A percentile compares a stretch with the other conserved stretches of the same genome.
phyloP scores from a whole-genome alignment of 2,329 filamentous ascomycete species.

The Arthrinium phaeospermum region DNA sequence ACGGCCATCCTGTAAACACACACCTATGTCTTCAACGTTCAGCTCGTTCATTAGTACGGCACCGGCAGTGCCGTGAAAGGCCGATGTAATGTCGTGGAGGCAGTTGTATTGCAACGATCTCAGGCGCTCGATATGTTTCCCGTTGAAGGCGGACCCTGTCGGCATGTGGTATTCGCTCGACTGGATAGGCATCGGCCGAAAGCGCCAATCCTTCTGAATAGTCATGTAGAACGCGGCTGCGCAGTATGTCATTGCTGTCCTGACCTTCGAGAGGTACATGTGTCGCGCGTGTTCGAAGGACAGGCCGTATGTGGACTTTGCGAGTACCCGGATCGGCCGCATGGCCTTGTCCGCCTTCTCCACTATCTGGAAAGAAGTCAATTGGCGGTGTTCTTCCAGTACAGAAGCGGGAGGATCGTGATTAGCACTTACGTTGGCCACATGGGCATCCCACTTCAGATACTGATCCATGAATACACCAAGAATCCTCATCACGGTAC shows the following conservation, averaged over 20 bases:
- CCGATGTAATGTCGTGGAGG: not conserved
- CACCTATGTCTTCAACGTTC: not conserved
- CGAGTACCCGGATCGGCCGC: not conserved
- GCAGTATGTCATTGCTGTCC: not conserved
- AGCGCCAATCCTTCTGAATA: not conserved
- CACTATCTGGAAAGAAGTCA: not conserved
- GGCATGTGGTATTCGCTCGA: not conserved
- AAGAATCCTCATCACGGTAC: not conserved
- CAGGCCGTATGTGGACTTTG: not conserved
- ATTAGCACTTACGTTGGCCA: not conserved
- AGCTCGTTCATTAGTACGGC: not conserved
- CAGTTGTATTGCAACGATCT: not conserved
- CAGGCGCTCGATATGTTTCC: not conserved
- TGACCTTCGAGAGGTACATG: not conserved
- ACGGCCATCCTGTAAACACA: not conserved
- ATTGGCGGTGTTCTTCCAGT: not conserved
- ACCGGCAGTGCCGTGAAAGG: not conserved
- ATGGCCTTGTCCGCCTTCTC: not conserved
- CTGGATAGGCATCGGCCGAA: not conserved
- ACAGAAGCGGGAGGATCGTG: not conserved
- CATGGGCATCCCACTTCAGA: not conserved
- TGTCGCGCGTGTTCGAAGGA: not conserved
- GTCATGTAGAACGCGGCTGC: not conserved
- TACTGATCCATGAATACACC: not conserved
- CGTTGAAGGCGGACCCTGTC: not conserved